Evolutionary conservation across 176 grass and related monocot genomes (phyloP).

Genomic region (Ensete glaucum): DNA sequence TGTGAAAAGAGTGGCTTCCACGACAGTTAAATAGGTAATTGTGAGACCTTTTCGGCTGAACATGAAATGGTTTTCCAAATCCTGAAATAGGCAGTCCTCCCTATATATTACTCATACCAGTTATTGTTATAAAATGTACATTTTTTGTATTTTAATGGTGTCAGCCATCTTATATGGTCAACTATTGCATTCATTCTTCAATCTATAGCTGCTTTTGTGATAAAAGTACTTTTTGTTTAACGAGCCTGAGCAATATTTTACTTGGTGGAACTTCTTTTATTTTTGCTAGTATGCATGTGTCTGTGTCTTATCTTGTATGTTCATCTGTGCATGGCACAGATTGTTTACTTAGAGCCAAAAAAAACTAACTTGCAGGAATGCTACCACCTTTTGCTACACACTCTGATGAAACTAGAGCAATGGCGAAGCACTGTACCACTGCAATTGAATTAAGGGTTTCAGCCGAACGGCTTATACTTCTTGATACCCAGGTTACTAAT

Average conservation of each 20-base stretch:
- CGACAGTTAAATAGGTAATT: too few relatives aligned
- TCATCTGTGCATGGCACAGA: not conserved
- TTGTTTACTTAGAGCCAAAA: not conserved
- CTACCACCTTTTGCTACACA: slow-evolving; percentile 78
- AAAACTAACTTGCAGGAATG: slow-evolving; percentile 55
- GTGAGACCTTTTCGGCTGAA: too few relatives aligned
- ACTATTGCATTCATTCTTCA: too few relatives aligned
- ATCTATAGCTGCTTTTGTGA: not conserved
- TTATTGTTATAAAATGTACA: too few relatives aligned
- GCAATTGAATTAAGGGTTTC: slow-evolving; percentile 92
- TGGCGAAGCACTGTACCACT: slow-evolving; percentile 67
- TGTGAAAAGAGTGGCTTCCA: too few relatives aligned
- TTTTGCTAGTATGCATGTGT: not conserved
- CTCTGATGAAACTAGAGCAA: slow-evolving; percentile 68
- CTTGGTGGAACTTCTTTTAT: not conserved
- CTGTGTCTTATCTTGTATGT: not conserved
- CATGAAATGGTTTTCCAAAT: too few relatives aligned
- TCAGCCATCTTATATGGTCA: too few relatives aligned
- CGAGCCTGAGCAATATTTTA: not conserved
- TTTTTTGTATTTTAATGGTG: too few relatives aligned
- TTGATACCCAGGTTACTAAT: slow-evolving; percentile 65
- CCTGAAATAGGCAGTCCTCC: too few relatives aligned
- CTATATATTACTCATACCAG: too few relatives aligned
- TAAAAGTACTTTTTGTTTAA: too few relatives aligned
- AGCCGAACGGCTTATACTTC: slow-evolving; percentile 82